Percentiles rank a stretch among this genome's conserved stretches.
These are phyloP conservation scores for Trichoderma hamatum DNA, from an alignment of 2,329 filamentous ascomycete species.

Conservation along the genomic window DNA sequence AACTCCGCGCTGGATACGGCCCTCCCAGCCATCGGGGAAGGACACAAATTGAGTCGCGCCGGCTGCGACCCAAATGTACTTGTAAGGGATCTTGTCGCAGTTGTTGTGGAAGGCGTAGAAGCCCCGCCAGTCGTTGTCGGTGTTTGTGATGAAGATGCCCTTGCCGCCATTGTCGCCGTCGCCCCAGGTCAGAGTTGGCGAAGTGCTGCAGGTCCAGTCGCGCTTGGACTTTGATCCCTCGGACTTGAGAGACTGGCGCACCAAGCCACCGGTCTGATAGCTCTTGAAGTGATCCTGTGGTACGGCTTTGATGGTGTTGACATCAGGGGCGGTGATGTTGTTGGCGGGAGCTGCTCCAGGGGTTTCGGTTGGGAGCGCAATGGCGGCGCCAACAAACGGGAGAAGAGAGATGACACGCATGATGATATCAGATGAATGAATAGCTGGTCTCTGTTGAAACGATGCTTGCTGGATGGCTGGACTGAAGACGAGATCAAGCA, in stretches of 20 bases:
- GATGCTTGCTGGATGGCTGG: background rate
- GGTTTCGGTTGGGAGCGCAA: background rate
- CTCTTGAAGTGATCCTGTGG: background rate
- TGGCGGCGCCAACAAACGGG: background rate
- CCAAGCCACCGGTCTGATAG: slow-evolving; percentile 1
- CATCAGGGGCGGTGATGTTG: background rate
- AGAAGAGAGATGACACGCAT: background rate
- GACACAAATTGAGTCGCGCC: slow-evolving; percentile 33
- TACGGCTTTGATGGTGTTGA: background rate
- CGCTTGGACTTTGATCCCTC: background rate
- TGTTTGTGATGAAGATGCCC: background rate
- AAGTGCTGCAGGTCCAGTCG: background rate
- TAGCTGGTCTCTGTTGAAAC: background rate
- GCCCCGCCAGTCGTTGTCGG: background rate
- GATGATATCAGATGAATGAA: background rate
- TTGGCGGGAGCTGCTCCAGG: background rate
- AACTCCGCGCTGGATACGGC: slow-evolving; percentile 35
- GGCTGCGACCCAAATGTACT: background rate
- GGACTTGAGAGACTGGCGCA: background rate
- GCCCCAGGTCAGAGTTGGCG: background rate
- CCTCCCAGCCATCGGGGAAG: slow-evolving; percentile 34
- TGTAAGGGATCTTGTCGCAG: background rate
- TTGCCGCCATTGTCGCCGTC: background rate
- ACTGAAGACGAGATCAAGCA: background rate
- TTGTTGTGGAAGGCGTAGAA: background rate